phyloP scores from a whole-genome alignment of 768 basidiomycete genomes.

The Mrakia blollopis region DNA sequence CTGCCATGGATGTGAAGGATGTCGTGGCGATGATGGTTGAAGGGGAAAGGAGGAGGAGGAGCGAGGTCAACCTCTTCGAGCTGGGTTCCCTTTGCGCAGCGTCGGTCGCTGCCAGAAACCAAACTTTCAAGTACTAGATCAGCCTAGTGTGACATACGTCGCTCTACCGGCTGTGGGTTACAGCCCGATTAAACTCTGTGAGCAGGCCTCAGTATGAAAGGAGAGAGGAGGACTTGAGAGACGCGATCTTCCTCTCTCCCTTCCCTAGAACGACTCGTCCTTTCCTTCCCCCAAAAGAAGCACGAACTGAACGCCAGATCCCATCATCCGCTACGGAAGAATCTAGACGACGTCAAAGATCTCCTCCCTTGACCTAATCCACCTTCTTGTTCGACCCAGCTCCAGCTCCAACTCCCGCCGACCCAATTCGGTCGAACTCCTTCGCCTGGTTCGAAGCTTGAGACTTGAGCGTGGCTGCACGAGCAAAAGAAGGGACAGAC shows the following conservation, averaged over 20 bases:
- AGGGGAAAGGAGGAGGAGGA: too few relatives aligned
- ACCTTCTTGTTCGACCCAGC: conserved; percentile 18
- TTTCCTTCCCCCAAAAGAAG: not conserved
- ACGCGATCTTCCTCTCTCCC: not conserved
- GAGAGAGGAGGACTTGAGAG: too few relatives aligned
- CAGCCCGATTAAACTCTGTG: too few relatives aligned
- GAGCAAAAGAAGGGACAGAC: not conserved
- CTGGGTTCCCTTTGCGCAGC: too few relatives aligned
- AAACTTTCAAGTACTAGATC: too few relatives aligned
- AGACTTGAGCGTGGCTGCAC: conserved; percentile 68
- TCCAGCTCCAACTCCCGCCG: conserved; percentile 7
- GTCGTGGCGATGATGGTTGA: too few relatives aligned
- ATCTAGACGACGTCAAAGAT: not conserved
- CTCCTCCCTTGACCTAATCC: conserved; percentile 10
- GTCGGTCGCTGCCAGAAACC: too few relatives aligned
- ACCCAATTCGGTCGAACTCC: conserved; percentile 64
- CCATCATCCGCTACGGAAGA: not conserved
- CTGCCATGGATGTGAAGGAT: too few relatives aligned
- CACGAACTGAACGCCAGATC: not conserved
- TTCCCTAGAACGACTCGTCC: not conserved
- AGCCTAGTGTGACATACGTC: too few relatives aligned
- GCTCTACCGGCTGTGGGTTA: too few relatives aligned
- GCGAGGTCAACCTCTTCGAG: too few relatives aligned
- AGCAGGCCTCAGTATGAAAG: too few relatives aligned
- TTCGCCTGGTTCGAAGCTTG: conserved; percentile 70